Conservation (phyloP, 2,329 filamentous ascomycete genomes). For the Elsinoe necatrix region DNA sequence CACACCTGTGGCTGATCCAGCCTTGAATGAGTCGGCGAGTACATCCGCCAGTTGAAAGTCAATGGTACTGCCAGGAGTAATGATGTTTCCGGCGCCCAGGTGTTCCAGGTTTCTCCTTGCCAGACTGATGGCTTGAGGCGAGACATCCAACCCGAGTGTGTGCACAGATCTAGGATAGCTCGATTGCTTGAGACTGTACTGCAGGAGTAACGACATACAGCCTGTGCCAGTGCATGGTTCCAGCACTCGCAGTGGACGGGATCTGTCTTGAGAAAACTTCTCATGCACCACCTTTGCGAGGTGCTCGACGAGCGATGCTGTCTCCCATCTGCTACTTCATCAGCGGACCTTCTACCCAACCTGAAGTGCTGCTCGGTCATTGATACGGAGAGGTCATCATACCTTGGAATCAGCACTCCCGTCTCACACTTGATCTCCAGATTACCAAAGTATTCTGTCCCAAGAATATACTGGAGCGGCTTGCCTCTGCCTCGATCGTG, state of each 20-base stretch:
- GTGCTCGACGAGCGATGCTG: constrained; percentile 9
- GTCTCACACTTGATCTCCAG: constrained; percentile 67
- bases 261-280: not conserved
- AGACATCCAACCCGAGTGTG: constrained; percentile 68
- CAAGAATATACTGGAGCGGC: constrained; percentile 84
- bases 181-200: constrained; percentile 45
- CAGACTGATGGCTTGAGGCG: constrained; percentile 54
- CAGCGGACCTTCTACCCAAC: too few relatives aligned
- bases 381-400: too few relatives aligned
- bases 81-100: not conserved
- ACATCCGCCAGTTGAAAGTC: constrained; percentile 32
- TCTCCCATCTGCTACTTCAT: constrained; percentile 15
- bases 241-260: constrained; percentile 51
- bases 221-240: constrained; percentile 89
- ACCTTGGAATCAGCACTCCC: constrained; percentile 80
- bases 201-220: constrained; percentile 74
- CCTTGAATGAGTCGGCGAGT: constrained; percentile 16
- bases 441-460: constrained; percentile 77
- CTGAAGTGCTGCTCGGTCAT: too few relatives aligned
- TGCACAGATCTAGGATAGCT: constrained; percentile 30
- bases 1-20: not conserved
- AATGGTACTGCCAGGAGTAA: not conserved
- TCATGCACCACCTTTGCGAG: not conserved
- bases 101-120: constrained; percentile 50
- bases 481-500: constrained; percentile 48